Evolutionary conservation across 768 basidiomycete genomes (phyloP), one percentile per base, ranked within the genome.

Genomic region (Termitomyces sp.): DNA sequence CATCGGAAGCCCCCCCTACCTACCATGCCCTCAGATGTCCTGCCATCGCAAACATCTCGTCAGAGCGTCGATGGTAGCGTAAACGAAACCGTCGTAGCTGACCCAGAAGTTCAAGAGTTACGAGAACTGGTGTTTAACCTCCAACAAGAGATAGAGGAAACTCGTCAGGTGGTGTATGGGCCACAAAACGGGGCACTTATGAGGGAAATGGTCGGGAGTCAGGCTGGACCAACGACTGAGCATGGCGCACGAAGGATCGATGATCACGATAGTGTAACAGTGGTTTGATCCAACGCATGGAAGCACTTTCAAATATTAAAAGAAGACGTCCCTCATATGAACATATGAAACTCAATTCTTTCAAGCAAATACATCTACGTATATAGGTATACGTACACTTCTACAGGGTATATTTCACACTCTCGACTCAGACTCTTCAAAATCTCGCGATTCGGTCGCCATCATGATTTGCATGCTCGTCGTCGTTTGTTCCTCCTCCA

Each of bases 401-500:
- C 34, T 50, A 50, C 13, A 49, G 16, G 7, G 5, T 26, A 26
- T 27, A 39, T 26, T 20, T 52, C 51, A 52, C 18, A 51, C 36
- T 27, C 20, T 37, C 14, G 26, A 37, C 32, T 56, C 42, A 9
- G 32, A 43, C 16, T 22, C 43, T 32, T 32, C 52, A 10, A 30
- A 5, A 42, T 32, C 26, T 33, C 46, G 49, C 34, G 24, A 20
- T 33, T 36, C 30, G 9, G 32, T 51, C 30, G 22, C 34, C 5
- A 39, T 48, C 18, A 40, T 47, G 22, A 61, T 61, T 26, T 53
- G 46, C 47, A 61, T 61, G 16, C 53, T 48, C 12, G 56, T 37
- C 2, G 50, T 57, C 1, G 60, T 61, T 20, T 61, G 59, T 34
- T 68, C 58, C 57, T 71, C 68, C 18, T 58, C 46, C 42, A 44